Base-by-base conservation (phyloP, 2,329 filamentous ascomycete genomes). In the Microcyclospora tardicrescens region DNA sequence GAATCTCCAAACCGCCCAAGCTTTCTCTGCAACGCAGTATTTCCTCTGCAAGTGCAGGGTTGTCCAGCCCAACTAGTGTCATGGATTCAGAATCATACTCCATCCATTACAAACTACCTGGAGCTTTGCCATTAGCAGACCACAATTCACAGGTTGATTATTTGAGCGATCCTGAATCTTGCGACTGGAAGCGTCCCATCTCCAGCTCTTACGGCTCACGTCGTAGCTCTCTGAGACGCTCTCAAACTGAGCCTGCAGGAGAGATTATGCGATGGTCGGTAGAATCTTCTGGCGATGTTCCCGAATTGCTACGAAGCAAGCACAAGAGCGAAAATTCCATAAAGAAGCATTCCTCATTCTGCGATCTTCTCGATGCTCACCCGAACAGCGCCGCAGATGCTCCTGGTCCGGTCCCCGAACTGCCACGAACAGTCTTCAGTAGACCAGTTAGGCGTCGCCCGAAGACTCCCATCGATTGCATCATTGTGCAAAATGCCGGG, bases 241-340 rank as follows among this genome's bases (percentile, higher is more conserved):
- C 49, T 24, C 42, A 38, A 10, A 43, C 33, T 4, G 33, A 35
- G 11, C 14, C 24, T 10, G 33, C 31, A 5, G 37, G 42, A 13
- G 49, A 51, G 2, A 46, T 42, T 6, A 47, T 42, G 4, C 46
- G 55, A 6, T 56, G 52, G 49, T 56, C 54, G 2, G 42, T 50
- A 3, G 51, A 50, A 15, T 56, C 54, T 10, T 42, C 50, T 8
- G 47, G 33, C 29, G 52, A 50, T 27, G 41, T 53, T 15, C 53
- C 55, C 2, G 55, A 57, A 27, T 43, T 58, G 10, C 33, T 55
- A 27, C 53, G 52, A 41, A 50, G 48, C 37, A 48, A 48, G 35
- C 43, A 41, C 39, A 43, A 41, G 24, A 46, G 46, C 34, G 43
- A 44, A 14, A 37, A 38, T 5, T 41, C 33, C 6, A 10, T 44